These are phyloP conservation scores for Balakata baccata DNA, from an alignment of 345 rosid genomes.

Conservation along the genomic window DNA sequence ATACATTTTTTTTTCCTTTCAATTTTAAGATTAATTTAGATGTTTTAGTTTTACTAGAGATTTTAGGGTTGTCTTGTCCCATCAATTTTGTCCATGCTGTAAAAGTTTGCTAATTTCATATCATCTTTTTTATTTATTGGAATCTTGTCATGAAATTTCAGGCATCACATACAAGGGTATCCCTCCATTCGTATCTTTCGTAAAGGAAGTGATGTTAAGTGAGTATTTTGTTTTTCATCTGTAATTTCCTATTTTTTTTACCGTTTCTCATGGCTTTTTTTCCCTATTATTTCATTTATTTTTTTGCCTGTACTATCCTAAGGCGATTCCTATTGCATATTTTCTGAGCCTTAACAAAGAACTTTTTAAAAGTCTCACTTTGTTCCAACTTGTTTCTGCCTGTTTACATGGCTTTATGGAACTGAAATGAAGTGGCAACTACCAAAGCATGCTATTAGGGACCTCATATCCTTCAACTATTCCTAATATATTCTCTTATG, in stretches of 20 bases:
- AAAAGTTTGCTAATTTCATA: not conserved
- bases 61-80: not conserved
- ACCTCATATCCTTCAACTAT: too few relatives aligned
- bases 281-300: too few relatives aligned
- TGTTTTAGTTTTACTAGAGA: not conserved
- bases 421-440: too few relatives aligned
- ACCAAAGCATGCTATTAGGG: too few relatives aligned
- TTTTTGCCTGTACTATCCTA: too few relatives aligned
- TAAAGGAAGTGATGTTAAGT: constrained; percentile 90
- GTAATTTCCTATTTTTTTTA: constrained; percentile 14
- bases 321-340: too few relatives aligned
- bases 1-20: too few relatives aligned
- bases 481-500: too few relatives aligned
- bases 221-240: constrained; percentile 16
- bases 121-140: not conserved
- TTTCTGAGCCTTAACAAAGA: too few relatives aligned
- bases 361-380: too few relatives aligned
- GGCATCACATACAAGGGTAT: constrained; percentile 95
- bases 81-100: not conserved
- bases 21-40: not conserved
- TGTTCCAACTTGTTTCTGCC: too few relatives aligned
- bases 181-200: constrained; percentile 99
- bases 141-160: constrained; percentile 31
- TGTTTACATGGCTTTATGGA: too few relatives aligned
- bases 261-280: not conserved